A percentile compares a stretch with the other conserved stretches of the same genome.
These are phyloP conservation scores for Gossypium longicalyx DNA, from an alignment of 345 rosid species.

Conservation along the genomic window DNA sequence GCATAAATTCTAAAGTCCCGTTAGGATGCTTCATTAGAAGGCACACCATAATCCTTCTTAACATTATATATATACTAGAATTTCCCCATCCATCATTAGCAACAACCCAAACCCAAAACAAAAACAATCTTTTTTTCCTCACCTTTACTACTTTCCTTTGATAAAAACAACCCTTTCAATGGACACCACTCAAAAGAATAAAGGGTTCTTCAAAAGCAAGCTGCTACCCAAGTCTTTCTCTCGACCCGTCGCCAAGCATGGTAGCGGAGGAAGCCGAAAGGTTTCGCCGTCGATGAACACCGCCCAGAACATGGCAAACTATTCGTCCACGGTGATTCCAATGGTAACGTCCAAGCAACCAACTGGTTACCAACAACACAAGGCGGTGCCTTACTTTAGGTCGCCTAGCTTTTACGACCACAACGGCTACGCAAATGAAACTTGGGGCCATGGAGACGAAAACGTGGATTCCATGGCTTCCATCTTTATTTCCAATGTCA, in stretches of 20 bases:
- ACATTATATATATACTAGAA: too few species aligned
- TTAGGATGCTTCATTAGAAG: too few species aligned
- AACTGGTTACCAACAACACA: background rate
- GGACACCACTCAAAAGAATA: conserved; percentile 25
- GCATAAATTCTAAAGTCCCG: too few species aligned
- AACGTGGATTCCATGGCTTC: conserved; percentile 40
- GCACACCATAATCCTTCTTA: too few species aligned
- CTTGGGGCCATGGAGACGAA: conserved; percentile 24
- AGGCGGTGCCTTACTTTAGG: background rate
- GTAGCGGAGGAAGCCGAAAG: background rate
- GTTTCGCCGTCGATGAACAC: background rate
- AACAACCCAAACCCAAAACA: too few species aligned
- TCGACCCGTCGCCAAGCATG: background rate
- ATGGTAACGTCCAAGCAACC: conserved; percentile 1
- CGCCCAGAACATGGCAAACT: background rate
- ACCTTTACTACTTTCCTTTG: too few species aligned
- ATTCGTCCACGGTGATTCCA: background rate
- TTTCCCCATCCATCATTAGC: too few species aligned
- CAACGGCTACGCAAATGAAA: background rate
- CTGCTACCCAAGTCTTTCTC: conserved; percentile 19
- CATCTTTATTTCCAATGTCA: conserved; percentile 33
- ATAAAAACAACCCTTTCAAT: background rate
- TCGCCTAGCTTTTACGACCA: conserved; percentile 1
- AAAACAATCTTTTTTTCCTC: too few species aligned
- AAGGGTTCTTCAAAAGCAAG: conserved; percentile 25